A percentile compares a stretch with the other conserved stretches of the same genome.
Conservation (phyloP, 2,329 filamentous ascomycete species). For the Venturia oleaginea region DNA sequence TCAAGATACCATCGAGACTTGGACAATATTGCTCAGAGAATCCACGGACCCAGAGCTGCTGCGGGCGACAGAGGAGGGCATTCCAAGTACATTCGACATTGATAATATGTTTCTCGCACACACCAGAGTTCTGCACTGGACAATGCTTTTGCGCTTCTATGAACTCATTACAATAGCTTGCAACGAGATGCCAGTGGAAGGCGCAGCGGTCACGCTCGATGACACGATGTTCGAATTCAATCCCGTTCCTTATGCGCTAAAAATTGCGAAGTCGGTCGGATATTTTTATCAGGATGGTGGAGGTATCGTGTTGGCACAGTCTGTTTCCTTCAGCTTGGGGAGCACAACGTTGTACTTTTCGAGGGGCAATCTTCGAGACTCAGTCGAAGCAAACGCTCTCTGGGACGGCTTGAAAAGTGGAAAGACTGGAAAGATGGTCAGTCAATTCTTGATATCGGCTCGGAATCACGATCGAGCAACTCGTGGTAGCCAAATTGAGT, state of each 20-base stretch:
- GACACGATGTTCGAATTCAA: slow-evolving; percentile 3
- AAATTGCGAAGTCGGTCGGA: slow-evolving; percentile 4
- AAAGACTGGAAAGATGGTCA: neutral
- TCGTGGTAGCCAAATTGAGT: neutral
- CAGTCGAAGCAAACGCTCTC: neutral
- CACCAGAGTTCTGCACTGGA: slow-evolving; percentile 6
- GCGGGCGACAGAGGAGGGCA: slow-evolving; percentile 1
- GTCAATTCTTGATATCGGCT: neutral
- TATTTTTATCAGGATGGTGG: slow-evolving; percentile 10
- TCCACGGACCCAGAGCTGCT: neutral
- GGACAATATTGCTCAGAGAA: neutral
- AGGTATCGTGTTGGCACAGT: neutral
- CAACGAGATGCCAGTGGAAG: neutral
- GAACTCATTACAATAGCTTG: slow-evolving; percentile 3
- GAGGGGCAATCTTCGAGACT: neutral
- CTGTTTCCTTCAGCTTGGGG: slow-evolving; percentile 1
- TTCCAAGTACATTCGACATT: slow-evolving; percentile 1
- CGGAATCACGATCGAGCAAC: neutral
- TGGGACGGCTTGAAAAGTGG: neutral
- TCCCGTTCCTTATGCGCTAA: neutral
- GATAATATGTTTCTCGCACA: slow-evolving; percentile 6
- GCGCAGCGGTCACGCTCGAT: neutral
- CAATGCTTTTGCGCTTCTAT: neutral
- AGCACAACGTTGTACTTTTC: neutral
- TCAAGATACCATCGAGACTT: neutral